Percentiles rank a stretch among this genome's conserved stretches.
phyloP scores from a whole-genome alignment of 768 basidiomycete genomes.

The Xanthoconium stramineum region DNA sequence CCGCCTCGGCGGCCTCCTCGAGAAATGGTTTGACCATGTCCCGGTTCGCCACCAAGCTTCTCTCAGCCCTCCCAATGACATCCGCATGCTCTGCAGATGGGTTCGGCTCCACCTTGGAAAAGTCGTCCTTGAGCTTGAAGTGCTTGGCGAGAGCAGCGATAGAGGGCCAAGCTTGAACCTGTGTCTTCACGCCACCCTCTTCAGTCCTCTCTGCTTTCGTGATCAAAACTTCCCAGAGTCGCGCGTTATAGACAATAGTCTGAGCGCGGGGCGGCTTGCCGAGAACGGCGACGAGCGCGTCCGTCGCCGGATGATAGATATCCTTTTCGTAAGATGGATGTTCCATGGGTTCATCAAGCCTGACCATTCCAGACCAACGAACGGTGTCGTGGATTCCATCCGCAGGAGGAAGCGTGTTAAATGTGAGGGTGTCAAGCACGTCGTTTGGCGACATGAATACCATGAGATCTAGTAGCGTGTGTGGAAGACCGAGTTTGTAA shows the following conservation, averaged over 20 bases:
- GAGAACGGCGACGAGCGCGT: neutral
- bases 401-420: too few relatives aligned
- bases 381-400: too few relatives aligned
- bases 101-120: slow-evolving; percentile 1
- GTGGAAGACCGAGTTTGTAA: too few relatives aligned
- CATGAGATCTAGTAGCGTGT: too few relatives aligned
- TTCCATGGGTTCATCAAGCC: too few relatives aligned
- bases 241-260: neutral
- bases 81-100: neutral
- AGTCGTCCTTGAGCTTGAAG: neutral
- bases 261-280: neutral
- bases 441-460: too few relatives aligned
- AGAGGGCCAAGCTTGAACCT: neutral
- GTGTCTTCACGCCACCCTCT: neutral
- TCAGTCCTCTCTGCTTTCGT: neutral
- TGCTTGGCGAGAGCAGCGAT: neutral
- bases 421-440: too few relatives aligned
- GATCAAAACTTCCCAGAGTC: neutral
- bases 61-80: slow-evolving; percentile 1
- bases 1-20: neutral
- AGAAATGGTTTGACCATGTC: neutral
- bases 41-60: slow-evolving; percentile 2
- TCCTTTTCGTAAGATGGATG: too few relatives aligned
- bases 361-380: too few relatives aligned
- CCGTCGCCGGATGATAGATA: neutral